Conservation (phyloP, 2,329 filamentous ascomycete species). For the Aspergillus hortae region DNA sequence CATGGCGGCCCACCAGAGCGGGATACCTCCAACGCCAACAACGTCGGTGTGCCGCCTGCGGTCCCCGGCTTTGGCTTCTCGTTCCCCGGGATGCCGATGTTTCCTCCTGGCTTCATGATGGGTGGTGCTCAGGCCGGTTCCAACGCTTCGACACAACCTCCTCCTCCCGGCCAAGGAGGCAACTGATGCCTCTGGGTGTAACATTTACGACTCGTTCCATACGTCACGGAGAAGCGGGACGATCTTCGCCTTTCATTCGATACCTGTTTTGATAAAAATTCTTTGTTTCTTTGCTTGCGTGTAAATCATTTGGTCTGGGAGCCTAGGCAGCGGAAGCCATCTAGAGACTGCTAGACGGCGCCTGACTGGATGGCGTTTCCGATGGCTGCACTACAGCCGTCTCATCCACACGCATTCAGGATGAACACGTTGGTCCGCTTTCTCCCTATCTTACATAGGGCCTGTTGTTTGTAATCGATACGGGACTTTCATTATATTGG, state of each 20-base stretch:
- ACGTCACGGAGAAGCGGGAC: background rate
- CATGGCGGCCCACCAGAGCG: constrained; percentile 30
- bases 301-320: constrained; percentile 11
- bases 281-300: constrained; percentile 7
- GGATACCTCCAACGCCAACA: constrained; percentile 36
- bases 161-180: constrained; percentile 36
- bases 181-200: constrained; percentile 3
- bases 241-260: constrained; percentile 7
- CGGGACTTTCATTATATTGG: background rate
- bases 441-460: background rate
- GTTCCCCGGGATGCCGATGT: constrained; percentile 47
- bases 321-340: constrained; percentile 4
- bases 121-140: constrained; percentile 32
- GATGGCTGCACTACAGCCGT: too few species aligned
- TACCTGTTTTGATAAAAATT: constrained; percentile 19
- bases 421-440: background rate
- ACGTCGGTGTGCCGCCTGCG: constrained; percentile 51
- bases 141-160: constrained; percentile 31
- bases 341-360: background rate
- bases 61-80: constrained; percentile 56
- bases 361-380: background rate
- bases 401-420: too few species aligned
- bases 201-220: constrained; percentile 5
- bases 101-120: constrained; percentile 48
- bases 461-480: background rate